phyloP scores from a whole-genome alignment of 208 protist species.

The Trypanosoma platydactyli region DNA sequence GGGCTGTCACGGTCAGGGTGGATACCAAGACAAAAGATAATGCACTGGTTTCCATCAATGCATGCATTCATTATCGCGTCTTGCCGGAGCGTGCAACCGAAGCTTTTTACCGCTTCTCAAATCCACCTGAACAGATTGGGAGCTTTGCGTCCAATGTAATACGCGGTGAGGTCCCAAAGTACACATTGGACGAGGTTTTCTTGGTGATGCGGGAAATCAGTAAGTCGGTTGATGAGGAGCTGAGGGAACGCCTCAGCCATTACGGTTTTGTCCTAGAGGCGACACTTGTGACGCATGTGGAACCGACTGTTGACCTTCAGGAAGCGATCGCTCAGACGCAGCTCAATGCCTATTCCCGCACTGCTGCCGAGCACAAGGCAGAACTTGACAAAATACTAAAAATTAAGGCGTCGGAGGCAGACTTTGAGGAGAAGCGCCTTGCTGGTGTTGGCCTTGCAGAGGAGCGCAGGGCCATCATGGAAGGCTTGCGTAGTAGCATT shows the following conservation, averaged over 20 bases:
- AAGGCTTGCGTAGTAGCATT: slow-evolving; percentile 63
- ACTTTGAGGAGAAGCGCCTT: slow-evolving; percentile 72
- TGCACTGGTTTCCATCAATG: slow-evolving; percentile 55
- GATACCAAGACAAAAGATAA: slow-evolving; percentile 88
- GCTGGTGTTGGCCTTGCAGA: slow-evolving; percentile 68
- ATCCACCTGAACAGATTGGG: slow-evolving; percentile 64
- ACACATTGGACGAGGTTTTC: slow-evolving; percentile 80
- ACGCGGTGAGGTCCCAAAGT: slow-evolving; percentile 73
- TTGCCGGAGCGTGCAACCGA: slow-evolving; percentile 38
- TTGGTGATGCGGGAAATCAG: slow-evolving; percentile 67
- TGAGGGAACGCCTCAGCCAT: slow-evolving; percentile 49
- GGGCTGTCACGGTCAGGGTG: slow-evolving; percentile 39
- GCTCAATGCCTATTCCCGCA: slow-evolving; percentile 64
- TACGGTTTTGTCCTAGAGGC: slow-evolving; percentile 74
- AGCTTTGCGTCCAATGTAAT: slow-evolving; percentile 74
- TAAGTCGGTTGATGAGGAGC: slow-evolving; percentile 50
- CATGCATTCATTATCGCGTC: slow-evolving; percentile 63
- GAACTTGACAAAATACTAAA: slow-evolving; percentile 65
- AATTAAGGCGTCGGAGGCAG: slow-evolving; percentile 70
- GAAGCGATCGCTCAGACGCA: slow-evolving; percentile 79
- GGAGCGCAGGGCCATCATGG: slow-evolving; percentile 71
- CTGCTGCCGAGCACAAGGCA: slow-evolving; percentile 63
- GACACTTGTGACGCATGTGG: slow-evolving; percentile 73
- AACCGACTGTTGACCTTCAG: slow-evolving; percentile 63
- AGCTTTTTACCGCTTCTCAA: slow-evolving; percentile 71